Conservation (phyloP, 441 rosid species). For the Syzygium syzygioides region DNA sequence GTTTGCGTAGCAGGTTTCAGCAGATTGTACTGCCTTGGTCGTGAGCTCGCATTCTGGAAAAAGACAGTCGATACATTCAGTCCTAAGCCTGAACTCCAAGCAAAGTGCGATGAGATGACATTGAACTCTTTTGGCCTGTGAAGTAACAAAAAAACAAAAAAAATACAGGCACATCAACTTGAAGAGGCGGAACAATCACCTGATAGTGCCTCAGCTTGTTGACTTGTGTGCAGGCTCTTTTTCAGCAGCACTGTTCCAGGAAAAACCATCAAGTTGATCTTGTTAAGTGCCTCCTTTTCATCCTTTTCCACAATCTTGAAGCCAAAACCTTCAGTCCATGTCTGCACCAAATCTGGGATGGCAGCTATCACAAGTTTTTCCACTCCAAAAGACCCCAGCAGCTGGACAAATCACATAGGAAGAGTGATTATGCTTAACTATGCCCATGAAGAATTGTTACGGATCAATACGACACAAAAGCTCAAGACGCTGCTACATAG, state of each 20-base stretch:
- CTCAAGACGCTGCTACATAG: not conserved
- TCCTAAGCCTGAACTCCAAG: not conserved
- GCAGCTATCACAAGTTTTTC: conserved; percentile 89
- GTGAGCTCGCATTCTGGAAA: not conserved
- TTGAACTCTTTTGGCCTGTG: not conserved
- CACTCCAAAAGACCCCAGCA: conserved; percentile 71
- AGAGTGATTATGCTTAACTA: not conserved
- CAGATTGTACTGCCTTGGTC: not conserved
- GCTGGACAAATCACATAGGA: conserved; percentile 34
- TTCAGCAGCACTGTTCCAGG: conserved; percentile 76
- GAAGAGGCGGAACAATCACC: conserved; percentile 24
- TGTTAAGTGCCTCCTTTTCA: conserved; percentile 53
- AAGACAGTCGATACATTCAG: not conserved
- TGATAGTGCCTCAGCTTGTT: conserved; percentile 19
- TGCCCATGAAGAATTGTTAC: not conserved
- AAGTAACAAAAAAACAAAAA: not conserved
- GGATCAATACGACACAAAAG: not conserved
- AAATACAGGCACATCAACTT: not conserved
- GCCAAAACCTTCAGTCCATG: conserved; percentile 91
- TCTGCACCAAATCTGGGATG: conserved; percentile 71
- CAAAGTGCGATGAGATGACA: not conserved
- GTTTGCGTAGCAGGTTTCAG: not conserved
- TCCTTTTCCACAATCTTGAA: conserved; percentile 46
- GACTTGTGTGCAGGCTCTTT: conserved; percentile 37
- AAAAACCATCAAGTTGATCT: conserved; percentile 79